Evolutionary conservation across 2,329 filamentous ascomycete genomes (phyloP).

Genomic region (Claviceps purpurea): DNA sequence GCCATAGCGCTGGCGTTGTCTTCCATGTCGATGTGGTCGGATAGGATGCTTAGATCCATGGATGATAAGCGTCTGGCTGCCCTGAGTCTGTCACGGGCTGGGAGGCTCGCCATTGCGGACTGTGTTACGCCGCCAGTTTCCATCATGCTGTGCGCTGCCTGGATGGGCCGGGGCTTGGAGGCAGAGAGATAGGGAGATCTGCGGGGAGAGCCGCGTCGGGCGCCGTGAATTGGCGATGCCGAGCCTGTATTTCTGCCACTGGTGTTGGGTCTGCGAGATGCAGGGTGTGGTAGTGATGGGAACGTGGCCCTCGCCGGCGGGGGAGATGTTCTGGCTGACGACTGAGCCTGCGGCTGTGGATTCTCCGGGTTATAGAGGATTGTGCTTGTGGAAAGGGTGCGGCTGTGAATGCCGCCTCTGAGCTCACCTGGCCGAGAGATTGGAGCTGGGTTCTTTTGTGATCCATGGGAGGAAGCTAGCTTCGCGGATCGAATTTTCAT

Average conservation of each 20-base stretch:
- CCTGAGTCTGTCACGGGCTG: slow-evolving; percentile 28
- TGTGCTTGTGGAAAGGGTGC: slow-evolving; percentile 69
- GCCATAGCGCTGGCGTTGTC: slow-evolving; percentile 52
- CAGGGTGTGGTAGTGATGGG: slow-evolving; percentile 5
- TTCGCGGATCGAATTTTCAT: slow-evolving; percentile 28
- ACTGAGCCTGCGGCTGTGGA: slow-evolving; percentile 18
- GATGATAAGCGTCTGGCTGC: slow-evolving; percentile 40
- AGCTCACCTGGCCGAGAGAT: slow-evolving; percentile 20
- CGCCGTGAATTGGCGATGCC: slow-evolving; percentile 20
- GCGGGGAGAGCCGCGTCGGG: slow-evolving; percentile 33
- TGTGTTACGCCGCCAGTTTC: slow-evolving; percentile 23
- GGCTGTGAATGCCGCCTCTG: slow-evolving; percentile 42
- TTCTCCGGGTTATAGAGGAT: slow-evolving; percentile 67
- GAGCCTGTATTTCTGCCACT: slow-evolving; percentile 17
- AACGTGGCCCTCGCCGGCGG: slow-evolving; percentile 10
- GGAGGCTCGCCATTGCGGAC: slow-evolving; percentile 37
- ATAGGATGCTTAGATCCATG: slow-evolving; percentile 60
- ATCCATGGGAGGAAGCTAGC: slow-evolving; percentile 21
- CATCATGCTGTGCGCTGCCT: slow-evolving; percentile 27
- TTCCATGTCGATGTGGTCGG: slow-evolving; percentile 49
- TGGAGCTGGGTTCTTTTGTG: slow-evolving; percentile 16
- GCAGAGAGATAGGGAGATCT: slow-evolving; percentile 28
- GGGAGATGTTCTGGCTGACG: slow-evolving; percentile 31
- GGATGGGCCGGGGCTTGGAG: slow-evolving; percentile 43
- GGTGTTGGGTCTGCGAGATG: slow-evolving; percentile 23